These are phyloP conservation scores for Omphalotus olearius DNA, from an alignment of 1,284 basidiomycete genomes.

Conservation along the genomic window DNA sequence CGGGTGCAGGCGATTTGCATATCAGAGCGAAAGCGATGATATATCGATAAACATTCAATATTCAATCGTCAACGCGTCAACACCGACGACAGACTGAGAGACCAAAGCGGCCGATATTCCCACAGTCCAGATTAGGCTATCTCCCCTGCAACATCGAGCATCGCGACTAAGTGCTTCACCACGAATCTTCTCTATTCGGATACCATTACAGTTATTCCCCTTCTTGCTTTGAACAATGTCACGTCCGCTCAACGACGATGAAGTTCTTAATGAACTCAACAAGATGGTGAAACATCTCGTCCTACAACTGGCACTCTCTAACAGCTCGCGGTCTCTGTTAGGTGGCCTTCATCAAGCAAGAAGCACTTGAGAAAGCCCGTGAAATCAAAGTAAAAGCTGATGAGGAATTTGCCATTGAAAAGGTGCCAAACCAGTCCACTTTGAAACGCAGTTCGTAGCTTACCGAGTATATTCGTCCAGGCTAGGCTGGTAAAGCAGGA, in stretches of 20 bases:
- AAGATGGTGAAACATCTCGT: slow-evolving; percentile 77
- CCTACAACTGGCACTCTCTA: background rate
- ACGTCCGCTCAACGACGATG: slow-evolving; percentile 89
- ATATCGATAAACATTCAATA: too few species aligned
- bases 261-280: slow-evolving; percentile 96
- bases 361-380: slow-evolving; percentile 93
- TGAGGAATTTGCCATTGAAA: slow-evolving; percentile 96
- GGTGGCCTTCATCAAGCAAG: slow-evolving; percentile 97
- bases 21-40: too few species aligned
- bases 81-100: too few species aligned
- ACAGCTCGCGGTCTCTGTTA: slow-evolving; percentile 26
- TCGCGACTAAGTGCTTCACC: too few species aligned
- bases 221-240: slow-evolving; percentile 38
- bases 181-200: too few species aligned
- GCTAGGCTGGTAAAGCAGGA: slow-evolving; percentile 96
- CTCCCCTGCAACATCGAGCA: too few species aligned
- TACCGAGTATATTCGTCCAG: slow-evolving; percentile 39
- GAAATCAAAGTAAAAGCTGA: slow-evolving; percentile 96
- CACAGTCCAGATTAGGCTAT: too few species aligned
- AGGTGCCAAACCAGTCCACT: slow-evolving; percentile 45
- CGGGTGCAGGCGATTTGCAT: too few species aligned
- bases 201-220: too few species aligned
- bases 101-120: too few species aligned
- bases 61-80: too few species aligned
- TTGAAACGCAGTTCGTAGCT: background rate